A percentile compares a stretch with the other conserved stretches of the same genome.
phyloP scores from a whole-genome alignment of 2,329 filamentous ascomycete genomes.

The Trichoderma polysporum region DNA sequence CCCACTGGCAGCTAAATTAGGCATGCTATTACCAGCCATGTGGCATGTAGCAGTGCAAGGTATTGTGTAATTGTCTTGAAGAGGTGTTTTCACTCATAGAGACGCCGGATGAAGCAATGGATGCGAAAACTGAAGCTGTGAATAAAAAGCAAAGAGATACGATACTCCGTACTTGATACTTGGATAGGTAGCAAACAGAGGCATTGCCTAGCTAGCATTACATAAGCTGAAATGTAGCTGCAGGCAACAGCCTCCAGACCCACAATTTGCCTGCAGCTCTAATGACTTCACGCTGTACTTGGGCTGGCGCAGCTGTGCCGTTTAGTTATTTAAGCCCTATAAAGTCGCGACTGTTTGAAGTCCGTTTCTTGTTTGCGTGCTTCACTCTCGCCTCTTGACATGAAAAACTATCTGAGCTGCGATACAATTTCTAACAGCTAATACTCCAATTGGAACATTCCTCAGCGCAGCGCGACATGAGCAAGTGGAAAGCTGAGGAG shows the following conservation, averaged over 20 bases:
- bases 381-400: not conserved
- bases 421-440: not conserved
- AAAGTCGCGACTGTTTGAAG: not conserved
- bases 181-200: not conserved
- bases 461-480: slow-evolving; percentile 13
- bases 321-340: not conserved
- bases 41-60: not conserved
- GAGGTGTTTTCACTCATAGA: not conserved
- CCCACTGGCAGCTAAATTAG: not conserved
- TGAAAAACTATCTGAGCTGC: not conserved
- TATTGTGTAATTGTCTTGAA: not conserved
- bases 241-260: slow-evolving; percentile 4
- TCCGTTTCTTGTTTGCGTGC: not conserved
- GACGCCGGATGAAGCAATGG: not conserved
- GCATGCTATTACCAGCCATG: not conserved
- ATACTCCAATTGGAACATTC: not conserved
- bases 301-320: not conserved
- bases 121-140: not conserved
- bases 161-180: not conserved
- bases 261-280: not conserved
- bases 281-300: not conserved
- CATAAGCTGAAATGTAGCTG: slow-evolving; percentile 5
- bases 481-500: slow-evolving; percentile 7
- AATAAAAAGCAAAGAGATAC: not conserved
- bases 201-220: not conserved